Base-by-base conservation (phyloP, 306 rosid genomes). In the Crotalaria pallida region DNA sequence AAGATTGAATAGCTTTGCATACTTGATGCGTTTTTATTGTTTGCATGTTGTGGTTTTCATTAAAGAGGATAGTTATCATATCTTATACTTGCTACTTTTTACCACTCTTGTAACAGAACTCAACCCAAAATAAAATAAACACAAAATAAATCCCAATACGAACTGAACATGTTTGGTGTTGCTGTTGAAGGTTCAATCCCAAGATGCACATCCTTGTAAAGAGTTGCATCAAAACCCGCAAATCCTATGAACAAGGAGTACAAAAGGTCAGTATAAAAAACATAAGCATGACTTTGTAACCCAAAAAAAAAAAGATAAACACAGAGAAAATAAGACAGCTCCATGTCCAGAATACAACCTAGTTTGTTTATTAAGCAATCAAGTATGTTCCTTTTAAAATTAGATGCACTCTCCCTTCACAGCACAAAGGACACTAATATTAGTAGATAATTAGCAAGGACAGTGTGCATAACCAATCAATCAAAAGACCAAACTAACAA, bases 81-180 rank as follows among this genome's bases (percentile, higher is more conserved):
- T 7, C 43, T 38, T 38, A 38, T 38, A 11, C 18, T 3, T 29
- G 0, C 49, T 13, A n/a, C 5, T 13, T 45, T 45, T 45, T 45
- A 15, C 3, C 2, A 40, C 45, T 40, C 15, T 11, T 10, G 12
- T 40, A 40, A 40, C 10, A 40, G 10, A 10, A 10, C 45, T 7
- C 3, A 18, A 18, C 58, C 58, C 27, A 53, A 26, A 22, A 53
- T 53, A 53, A 58, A 60, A 33, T 34, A 5, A 3, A 11, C 1
- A 23, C 48, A 23, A 53, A 49, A 22, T 36, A 22, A 41, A 36
- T 12, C 10, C 57, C 50, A 69, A 52, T 84, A 88, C 96, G 91
- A 88, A 75, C 91, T 88, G 84, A 86, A 82, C 91, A 88, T 80
- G 75, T 84, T 84, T 53, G 88, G 88, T 40, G 91, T 88, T 26